Conservation (phyloP, 371 early-diverging fungal genomes). For the Mucor sp. region DNA sequence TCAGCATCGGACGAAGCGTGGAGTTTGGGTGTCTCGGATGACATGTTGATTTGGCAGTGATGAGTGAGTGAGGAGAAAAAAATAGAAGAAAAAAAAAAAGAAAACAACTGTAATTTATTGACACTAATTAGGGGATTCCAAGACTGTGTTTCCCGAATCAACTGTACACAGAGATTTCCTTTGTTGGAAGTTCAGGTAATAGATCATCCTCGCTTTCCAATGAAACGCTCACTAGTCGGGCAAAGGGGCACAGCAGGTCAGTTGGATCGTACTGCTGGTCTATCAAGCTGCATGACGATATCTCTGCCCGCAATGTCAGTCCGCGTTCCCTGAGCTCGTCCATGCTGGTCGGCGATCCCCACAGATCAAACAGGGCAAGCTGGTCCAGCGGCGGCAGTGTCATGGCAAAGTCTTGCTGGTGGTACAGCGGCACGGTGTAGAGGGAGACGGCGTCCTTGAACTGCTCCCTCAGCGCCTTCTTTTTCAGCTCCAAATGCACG, state of each 20-base stretch:
- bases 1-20: neutral
- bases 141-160: slow-evolving; percentile 1
- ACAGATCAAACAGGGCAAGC: slow-evolving; percentile 54
- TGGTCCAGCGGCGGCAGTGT: slow-evolving; percentile 42
- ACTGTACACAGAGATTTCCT: slow-evolving; percentile 31
- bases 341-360: slow-evolving; percentile 42
- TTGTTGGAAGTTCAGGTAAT: slow-evolving; percentile 32
- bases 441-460: slow-evolving; percentile 37
- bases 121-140: neutral
- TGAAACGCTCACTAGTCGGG: slow-evolving; percentile 30
- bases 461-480: slow-evolving; percentile 38
- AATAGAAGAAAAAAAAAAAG: neutral
- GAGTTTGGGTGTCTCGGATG: neutral
- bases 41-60: slow-evolving; percentile 3
- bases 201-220: slow-evolving; percentile 34
- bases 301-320: slow-evolving; percentile 41
- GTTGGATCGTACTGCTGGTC: slow-evolving; percentile 38
- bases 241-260: slow-evolving; percentile 52
- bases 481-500: slow-evolving; percentile 53
- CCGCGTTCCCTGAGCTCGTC: slow-evolving; percentile 46
- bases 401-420: slow-evolving; percentile 23
- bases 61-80: neutral
- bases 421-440: slow-evolving; percentile 50
- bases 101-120: neutral
- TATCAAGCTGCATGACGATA: slow-evolving; percentile 48